Percentiles rank a stretch among this genome's conserved stretches.
Conservation (phyloP, 495 filamentous ascomycete genomes). For the Filosporella fistucella region DNA sequence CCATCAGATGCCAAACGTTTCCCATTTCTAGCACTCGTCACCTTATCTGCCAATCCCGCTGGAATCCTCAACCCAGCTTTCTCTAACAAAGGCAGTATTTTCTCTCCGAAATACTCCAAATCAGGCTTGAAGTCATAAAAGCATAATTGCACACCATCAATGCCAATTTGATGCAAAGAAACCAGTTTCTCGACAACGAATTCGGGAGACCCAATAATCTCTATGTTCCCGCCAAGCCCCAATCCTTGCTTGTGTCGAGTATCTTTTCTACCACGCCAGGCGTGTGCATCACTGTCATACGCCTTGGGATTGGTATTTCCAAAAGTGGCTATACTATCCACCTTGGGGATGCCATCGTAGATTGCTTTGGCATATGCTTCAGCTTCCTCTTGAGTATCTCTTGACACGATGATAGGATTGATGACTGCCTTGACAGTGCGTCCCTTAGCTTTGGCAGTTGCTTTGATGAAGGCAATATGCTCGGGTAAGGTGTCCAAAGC, state of each 20-base stretch:
- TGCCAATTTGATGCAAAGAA: not conserved
- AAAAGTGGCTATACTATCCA: slow-evolving; percentile 1
- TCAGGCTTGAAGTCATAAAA: not conserved
- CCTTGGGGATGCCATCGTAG: not conserved
- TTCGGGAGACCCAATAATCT: slow-evolving; percentile 1
- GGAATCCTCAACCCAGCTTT: not conserved
- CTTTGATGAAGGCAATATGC: not conserved
- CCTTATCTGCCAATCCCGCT: too few species aligned
- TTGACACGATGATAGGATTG: not conserved
- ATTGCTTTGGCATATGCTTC: not conserved
- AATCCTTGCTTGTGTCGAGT: slow-evolving; percentile 1
- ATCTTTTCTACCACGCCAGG: slow-evolving; percentile 1
- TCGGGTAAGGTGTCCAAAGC: slow-evolving; percentile 1
- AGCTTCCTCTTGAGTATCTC: not conserved
- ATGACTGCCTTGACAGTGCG: not conserved
- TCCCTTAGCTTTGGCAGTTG: not conserved
- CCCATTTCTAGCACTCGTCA: too few species aligned
- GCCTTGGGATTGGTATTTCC: slow-evolving; percentile 1
- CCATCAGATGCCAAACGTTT: too few species aligned
- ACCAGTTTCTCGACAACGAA: not conserved
- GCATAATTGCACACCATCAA: slow-evolving; percentile 1
- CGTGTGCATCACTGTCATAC: slow-evolving; percentile 4
- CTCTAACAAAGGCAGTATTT: not conserved
- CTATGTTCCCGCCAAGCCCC: slow-evolving; percentile 1
- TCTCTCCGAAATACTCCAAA: slow-evolving; percentile 1